phyloP scores from a whole-genome alignment of 306 rosid species.

The Quercus suber region DNA sequence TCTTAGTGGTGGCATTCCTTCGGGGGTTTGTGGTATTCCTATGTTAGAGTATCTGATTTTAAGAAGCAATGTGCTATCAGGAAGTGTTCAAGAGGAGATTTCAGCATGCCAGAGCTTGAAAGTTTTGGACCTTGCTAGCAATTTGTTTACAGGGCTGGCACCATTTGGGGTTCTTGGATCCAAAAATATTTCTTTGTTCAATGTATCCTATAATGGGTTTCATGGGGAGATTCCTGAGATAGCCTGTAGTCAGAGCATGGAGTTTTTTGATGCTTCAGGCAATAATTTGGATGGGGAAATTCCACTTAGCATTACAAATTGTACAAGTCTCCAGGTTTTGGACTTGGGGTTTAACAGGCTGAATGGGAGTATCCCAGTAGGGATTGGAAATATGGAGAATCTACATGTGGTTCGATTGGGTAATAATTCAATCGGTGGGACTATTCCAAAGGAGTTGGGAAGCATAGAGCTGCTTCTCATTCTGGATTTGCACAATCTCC shows the following conservation, averaged over 20 bases:
- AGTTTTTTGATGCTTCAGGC: slow-evolving; percentile 74
- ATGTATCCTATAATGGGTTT: slow-evolving; percentile 64
- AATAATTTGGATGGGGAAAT: slow-evolving; percentile 78
- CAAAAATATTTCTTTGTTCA: slow-evolving; percentile 65
- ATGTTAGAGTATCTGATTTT: slow-evolving; percentile 63
- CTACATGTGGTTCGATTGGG: slow-evolving; percentile 75
- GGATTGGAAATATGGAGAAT: slow-evolving; percentile 44
- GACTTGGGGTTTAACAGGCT: slow-evolving; percentile 67
- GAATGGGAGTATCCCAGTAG: slow-evolving; percentile 66
- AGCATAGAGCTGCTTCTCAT: slow-evolving; percentile 76
- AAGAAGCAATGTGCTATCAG: slow-evolving; percentile 74
- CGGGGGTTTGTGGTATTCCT: slow-evolving; percentile 59
- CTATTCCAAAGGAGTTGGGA: slow-evolving; percentile 60
- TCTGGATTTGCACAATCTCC: slow-evolving; percentile 76
- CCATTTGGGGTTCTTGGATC: slow-evolving; percentile 65
- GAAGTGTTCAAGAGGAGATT: slow-evolving; percentile 49
- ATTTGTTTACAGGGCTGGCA: slow-evolving; percentile 57
- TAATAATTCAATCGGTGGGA: slow-evolving; percentile 66
- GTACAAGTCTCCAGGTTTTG: slow-evolving; percentile 69
- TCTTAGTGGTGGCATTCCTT: slow-evolving; percentile 72
- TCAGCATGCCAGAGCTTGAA: slow-evolving; percentile 61
- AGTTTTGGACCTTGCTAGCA: slow-evolving; percentile 75
- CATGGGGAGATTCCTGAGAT: slow-evolving; percentile 63
- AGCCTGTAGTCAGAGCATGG: slow-evolving; percentile 63
- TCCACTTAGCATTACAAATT: slow-evolving; percentile 70